A percentile compares a stretch with the other conserved stretches of the same genome.
These are phyloP conservation scores for Sphaerulina populicola DNA, from an alignment of 2,329 filamentous ascomycete species.

Conservation along the genomic window DNA sequence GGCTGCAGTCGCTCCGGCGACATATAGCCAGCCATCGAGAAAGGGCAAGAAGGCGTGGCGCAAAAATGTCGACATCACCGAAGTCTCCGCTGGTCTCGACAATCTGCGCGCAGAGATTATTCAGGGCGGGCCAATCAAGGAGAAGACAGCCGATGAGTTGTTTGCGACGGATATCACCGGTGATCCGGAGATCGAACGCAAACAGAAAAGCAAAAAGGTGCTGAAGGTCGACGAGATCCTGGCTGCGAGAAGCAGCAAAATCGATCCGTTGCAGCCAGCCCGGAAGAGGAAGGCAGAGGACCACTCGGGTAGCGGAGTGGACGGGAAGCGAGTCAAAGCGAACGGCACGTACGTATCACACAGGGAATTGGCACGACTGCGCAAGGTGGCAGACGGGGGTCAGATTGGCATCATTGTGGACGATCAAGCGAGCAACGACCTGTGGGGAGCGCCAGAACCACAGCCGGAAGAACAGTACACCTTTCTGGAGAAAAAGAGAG, in stretches of 20 bases:
- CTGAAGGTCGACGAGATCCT: conserved; percentile 91
- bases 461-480: conserved; percentile 48
- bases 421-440: conserved; percentile 59
- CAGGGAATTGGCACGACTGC: conserved; percentile 72
- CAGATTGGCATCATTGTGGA: conserved; percentile 45
- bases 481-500: conserved; percentile 55
- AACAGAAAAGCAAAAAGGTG: conserved; percentile 59
- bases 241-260: conserved; percentile 62
- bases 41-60: conserved; percentile 99
- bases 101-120: conserved; percentile 83
- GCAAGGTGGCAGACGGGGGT: conserved; percentile 66
- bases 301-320: conserved; percentile 49
- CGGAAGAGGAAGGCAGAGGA: conserved; percentile 67
- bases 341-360: conserved; percentile 67
- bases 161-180: conserved; percentile 75
- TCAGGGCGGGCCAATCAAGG: conserved; percentile 75
- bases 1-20: conserved; percentile 55
- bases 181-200: conserved; percentile 57
- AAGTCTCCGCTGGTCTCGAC: conserved; percentile 74
- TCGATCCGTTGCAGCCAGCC: conserved; percentile 62
- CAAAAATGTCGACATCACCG: conserved; percentile 91
- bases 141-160: conserved; percentile 73
- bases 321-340: conserved; percentile 63
- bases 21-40: conserved; percentile 79
- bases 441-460: conserved; percentile 57